These are phyloP conservation scores for Candida coquimbonensis DNA, from an alignment of 805 yeast species.

Conservation along the genomic window DNA sequence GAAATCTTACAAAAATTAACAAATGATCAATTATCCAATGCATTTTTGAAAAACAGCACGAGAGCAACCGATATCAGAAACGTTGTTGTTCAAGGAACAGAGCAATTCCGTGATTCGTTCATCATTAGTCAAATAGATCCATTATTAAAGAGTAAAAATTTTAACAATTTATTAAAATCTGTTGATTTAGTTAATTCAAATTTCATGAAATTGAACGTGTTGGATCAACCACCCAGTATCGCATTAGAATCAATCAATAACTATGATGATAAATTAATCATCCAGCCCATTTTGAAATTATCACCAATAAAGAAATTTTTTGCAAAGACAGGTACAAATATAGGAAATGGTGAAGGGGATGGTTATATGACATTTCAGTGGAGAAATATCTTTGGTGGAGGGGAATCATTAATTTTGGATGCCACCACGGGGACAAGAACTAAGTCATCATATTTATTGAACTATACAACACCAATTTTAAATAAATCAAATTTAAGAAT, in stretches of 20 bases:
- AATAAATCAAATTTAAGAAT: conserved; percentile 44
- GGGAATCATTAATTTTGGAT: conserved; percentile 50
- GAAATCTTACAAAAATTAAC: conserved; percentile 24
- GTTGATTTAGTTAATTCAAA: conserved; percentile 39
- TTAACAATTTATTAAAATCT: conserved; percentile 32
- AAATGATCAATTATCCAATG: conserved; percentile 19
- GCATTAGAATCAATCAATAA: conserved; percentile 20
- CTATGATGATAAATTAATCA: conserved; percentile 6
- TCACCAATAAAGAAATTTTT: conserved; percentile 61
- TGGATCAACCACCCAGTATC: conserved; percentile 34
- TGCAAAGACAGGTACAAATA: conserved; percentile 90
- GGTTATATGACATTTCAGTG: conserved; percentile 77
- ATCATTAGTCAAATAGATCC: conserved; percentile 41
- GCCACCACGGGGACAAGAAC: conserved; percentile 57
- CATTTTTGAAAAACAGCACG: conserved; percentile 26
- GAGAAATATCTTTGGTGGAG: conserved; percentile 60
- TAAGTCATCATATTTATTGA: conserved; percentile 45
- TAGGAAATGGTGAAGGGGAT: conserved; percentile 96
- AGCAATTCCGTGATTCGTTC: conserved; percentile 39
- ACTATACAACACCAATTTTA: conserved; percentile 43
- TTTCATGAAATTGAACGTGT: conserved; percentile 35
- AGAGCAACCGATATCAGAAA: conserved; percentile 37
- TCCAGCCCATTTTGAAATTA: conserved; percentile 27
- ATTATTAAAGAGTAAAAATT: conserved; percentile 33
- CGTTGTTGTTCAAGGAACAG: conserved; percentile 43